Base-by-base conservation (phyloP, 495 filamentous ascomycete genomes). In the Penicillium longicatenatum region DNA sequence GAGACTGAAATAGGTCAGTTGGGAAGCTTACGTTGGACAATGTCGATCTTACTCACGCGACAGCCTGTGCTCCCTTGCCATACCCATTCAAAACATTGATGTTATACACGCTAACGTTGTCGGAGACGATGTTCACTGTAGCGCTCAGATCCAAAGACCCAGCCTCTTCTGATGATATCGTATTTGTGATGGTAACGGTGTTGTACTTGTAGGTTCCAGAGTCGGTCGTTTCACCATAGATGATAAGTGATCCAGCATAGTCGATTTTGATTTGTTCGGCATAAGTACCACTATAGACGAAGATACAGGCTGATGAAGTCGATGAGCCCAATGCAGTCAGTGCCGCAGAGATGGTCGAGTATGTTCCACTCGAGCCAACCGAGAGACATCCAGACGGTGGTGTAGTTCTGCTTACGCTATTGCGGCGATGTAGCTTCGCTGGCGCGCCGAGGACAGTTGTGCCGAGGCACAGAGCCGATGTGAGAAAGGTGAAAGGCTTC, bases 191-290 rank as follows among this genome's bases (percentile, higher is more conserved):
- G 20, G 80, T 87, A 14, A 87, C 86, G 6, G 74, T 75, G 62
- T 89, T 90, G 44, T 73, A 57, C 14, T 75, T 62, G 67, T 89
- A 89, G 12, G 68, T 71, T 17, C 69, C 57, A 0, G 79, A 82
- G 61, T 88, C 75, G 5, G 73, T 68, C 4, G 86, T 89, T 58
- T 79, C 77, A 11, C 88, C 87, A 57, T 88, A 81, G 4, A 73
- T 6, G 0, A 70, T 73, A 55, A 75, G 51, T 7, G 45, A 48
- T 20, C 69, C 69, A 2, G 50, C 53, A 39, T 71, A 74, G 12
- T 66, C 37, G 59, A 90, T 76, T 8, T 78, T 83, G n/a, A 89
- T 74, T 44, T 76, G 71, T 24, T 85, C 83, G 3, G 62, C 42
- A 48, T 75, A 75, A 1, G 76, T 77, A 22, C 81, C 81, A 14